phyloP scores from a whole-genome alignment of 2,329 filamentous ascomycete genomes.

The Metarhizium sp. region DNA sequence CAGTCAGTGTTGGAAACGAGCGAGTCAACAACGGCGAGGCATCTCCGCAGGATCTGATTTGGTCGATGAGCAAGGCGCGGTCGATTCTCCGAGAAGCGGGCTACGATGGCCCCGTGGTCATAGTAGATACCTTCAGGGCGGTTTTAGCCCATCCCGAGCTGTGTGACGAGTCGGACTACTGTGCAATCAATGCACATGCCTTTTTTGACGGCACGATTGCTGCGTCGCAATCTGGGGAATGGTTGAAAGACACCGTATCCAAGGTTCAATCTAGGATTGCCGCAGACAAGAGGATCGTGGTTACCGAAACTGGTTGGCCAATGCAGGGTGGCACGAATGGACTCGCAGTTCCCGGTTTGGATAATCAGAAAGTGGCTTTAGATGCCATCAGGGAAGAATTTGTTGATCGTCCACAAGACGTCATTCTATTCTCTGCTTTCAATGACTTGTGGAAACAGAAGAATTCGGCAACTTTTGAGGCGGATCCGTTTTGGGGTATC shows the following conservation, averaged over 20 bases:
- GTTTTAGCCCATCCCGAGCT: constrained; percentile 57
- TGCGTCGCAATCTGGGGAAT: constrained; percentile 55
- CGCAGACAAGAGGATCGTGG: constrained; percentile 32
- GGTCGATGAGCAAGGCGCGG: constrained; percentile 49
- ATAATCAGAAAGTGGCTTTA: constrained; percentile 59
- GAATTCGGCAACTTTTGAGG: constrained; percentile 43
- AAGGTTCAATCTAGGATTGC: too few species aligned
- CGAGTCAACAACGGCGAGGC: constrained; percentile 56
- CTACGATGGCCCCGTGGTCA: constrained; percentile 65
- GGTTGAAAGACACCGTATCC: constrained; percentile 35
- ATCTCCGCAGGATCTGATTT: constrained; percentile 43
- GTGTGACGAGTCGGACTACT: constrained; percentile 67
- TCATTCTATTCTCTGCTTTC: constrained; percentile 72
- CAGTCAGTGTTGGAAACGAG: constrained; percentile 74
- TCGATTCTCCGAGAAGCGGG: constrained; percentile 48
- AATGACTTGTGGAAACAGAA: constrained; percentile 73
- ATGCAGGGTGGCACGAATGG: constrained; percentile 57
- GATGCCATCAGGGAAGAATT: constrained; percentile 54
- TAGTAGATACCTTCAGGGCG: constrained; percentile 69
- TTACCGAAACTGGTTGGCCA: constrained; percentile 84
- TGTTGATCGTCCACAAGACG: constrained; percentile 30
- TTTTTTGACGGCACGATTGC: constrained; percentile 64
- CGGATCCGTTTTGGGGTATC: constrained; percentile 73
- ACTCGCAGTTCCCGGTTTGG: constrained; percentile 55
- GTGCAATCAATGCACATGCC: constrained; percentile 72